These are phyloP conservation scores for Cymbopogon citratus DNA, from an alignment of 176 grass and related monocot species.

Conservation along the genomic window DNA sequence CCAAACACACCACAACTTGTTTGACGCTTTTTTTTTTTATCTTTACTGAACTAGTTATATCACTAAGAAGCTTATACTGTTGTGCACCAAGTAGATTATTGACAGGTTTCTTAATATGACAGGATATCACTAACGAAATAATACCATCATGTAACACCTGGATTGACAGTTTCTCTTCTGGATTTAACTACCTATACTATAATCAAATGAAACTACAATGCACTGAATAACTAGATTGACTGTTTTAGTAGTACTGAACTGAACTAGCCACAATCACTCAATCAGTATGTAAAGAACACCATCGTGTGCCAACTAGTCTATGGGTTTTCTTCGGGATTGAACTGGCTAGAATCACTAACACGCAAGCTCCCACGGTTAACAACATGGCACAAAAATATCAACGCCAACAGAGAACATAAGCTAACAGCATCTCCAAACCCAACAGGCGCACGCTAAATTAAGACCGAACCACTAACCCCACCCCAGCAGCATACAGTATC, in stretches of 20 bases:
- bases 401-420: not conserved
- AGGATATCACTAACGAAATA: not conserved
- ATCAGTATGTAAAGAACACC: not conserved
- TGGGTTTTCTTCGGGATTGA: not conserved
- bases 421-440: not conserved
- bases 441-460: not conserved
- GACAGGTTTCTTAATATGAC: not conserved
- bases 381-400: not conserved
- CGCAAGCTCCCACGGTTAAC: not conserved
- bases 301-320: not conserved
- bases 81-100: not conserved
- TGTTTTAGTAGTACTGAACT: not conserved
- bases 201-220: not conserved
- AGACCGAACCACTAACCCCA: not conserved
- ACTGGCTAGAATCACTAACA: not conserved
- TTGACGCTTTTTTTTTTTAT: not conserved
- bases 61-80: not conserved
- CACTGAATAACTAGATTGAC: not conserved
- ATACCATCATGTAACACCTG: not conserved
- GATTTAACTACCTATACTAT: not conserved
- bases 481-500: not conserved
- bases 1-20: not conserved
- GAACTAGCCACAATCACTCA: not conserved
- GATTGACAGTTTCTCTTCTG: not conserved
- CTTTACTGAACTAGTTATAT: not conserved